Evolutionary conservation across 352 stramenopile species (phyloP).

Genomic region (Thraustochytrium striatum): DNA sequence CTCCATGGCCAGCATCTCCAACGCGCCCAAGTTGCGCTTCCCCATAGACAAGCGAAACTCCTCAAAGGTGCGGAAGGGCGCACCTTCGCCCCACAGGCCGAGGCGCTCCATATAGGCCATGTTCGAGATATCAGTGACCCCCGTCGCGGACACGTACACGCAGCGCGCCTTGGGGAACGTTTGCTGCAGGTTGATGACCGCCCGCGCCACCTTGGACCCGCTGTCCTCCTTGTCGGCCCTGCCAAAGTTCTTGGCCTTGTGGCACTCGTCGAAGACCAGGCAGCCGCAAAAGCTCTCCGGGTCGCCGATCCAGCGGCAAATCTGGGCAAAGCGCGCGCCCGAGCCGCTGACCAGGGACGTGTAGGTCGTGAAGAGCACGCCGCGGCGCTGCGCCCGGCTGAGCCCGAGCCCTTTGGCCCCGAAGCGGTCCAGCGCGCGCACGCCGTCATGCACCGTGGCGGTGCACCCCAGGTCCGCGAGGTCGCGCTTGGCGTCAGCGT

Average conservation of each 20-base stretch:
- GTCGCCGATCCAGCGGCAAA: slow-evolving; percentile 62
- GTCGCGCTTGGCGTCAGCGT: slow-evolving; percentile 64
- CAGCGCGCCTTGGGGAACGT: slow-evolving; percentile 62
- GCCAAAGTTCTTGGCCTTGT: slow-evolving; percentile 71
- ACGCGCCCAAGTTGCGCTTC: slow-evolving; percentile 62
- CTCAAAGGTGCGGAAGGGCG: slow-evolving; percentile 60
- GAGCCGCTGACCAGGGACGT: slow-evolving; percentile 59
- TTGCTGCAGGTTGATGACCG: slow-evolving; percentile 63
- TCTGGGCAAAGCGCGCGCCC: slow-evolving; percentile 61
- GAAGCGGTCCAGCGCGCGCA: slow-evolving; percentile 47
- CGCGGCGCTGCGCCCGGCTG: slow-evolving; percentile 52
- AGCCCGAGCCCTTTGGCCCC: slow-evolving; percentile 51
- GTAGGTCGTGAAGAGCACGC: slow-evolving; percentile 66
- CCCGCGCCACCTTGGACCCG: slow-evolving; percentile 59
- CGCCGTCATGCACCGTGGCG: slow-evolving; percentile 50
- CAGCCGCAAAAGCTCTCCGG: slow-evolving; percentile 57
- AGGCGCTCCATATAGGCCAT: slow-evolving; percentile 68
- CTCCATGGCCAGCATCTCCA: slow-evolving; percentile 71
- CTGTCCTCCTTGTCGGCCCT: slow-evolving; percentile 47
- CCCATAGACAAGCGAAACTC: slow-evolving; percentile 62
- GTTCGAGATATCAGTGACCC: slow-evolving; percentile 64
- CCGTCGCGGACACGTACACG: slow-evolving; percentile 70
- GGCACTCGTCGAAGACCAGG: slow-evolving; percentile 67
- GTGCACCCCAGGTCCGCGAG: slow-evolving; percentile 53
- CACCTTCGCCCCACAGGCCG: slow-evolving; percentile 63